These are phyloP conservation scores for Cryptococcus sp. DNA, from an alignment of 1,284 basidiomycete genomes.

Conservation along the genomic window DNA sequence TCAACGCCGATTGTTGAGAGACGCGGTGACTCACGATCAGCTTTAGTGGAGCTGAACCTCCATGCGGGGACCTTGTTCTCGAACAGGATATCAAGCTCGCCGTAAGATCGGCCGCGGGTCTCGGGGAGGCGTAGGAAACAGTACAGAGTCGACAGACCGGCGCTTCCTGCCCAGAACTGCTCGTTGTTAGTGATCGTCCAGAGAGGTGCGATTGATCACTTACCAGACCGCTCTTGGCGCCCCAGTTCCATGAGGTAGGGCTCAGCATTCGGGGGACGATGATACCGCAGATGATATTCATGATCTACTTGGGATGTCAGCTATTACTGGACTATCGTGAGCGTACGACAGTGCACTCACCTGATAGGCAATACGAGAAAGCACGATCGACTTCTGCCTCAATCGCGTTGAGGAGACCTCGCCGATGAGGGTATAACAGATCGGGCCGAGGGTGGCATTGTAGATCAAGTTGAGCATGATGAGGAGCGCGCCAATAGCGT, in stretches of 20 bases:
- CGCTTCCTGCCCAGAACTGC: constrained; percentile 10
- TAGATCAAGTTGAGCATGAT: constrained; percentile 33
- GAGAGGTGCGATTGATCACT: not conserved
- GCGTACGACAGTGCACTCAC: not conserved
- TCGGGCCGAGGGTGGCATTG: constrained; percentile 34
- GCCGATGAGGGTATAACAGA: constrained; percentile 24
- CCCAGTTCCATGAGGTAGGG: constrained; percentile 7
- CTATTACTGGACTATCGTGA: no score
- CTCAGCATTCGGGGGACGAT: constrained; percentile 16
- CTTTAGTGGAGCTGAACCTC: constrained; percentile 13
- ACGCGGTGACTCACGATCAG: constrained; percentile 8
- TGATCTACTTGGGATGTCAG: constrained; percentile 8
- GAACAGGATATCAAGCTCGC: constrained; percentile 17
- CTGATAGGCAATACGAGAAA: constrained; percentile 53
- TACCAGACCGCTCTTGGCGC: constrained; percentile 3
- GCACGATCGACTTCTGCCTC: constrained; percentile 54
- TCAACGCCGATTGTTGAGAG: no score
- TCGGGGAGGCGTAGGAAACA: constrained; percentile 6
- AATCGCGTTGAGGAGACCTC: constrained; percentile 21
- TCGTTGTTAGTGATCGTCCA: not conserved
- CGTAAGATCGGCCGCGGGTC: constrained; percentile 6
- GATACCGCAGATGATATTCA: constrained; percentile 42
- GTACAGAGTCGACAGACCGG: constrained; percentile 5
- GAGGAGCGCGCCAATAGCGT: constrained; percentile 44
- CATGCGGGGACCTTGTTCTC: constrained; percentile 18